Percentiles rank a stretch among this genome's conserved stretches.
Evolutionary conservation across 2,329 filamentous ascomycete genomes (phyloP).

Genomic region (Paraphoma chrysanthemicola): DNA sequence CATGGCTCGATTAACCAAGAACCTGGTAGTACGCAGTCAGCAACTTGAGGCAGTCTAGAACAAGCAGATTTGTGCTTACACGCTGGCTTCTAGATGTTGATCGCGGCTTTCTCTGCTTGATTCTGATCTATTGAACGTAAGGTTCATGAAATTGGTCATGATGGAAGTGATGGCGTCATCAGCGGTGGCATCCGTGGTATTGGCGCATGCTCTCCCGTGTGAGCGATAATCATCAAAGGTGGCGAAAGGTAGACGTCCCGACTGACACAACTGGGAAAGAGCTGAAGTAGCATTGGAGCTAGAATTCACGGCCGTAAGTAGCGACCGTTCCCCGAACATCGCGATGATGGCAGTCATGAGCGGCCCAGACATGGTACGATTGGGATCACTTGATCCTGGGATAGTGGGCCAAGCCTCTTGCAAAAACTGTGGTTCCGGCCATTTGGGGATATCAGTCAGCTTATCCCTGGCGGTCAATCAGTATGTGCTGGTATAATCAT

Average conservation of each 20-base stretch:
- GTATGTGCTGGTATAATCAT: no score
- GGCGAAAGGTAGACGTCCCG: slow-evolving; percentile 7
- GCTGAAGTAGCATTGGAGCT: neutral
- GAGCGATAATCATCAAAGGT: slow-evolving; percentile 1
- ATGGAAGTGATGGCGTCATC: neutral
- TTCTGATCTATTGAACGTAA: neutral
- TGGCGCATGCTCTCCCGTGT: neutral
- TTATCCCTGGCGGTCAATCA: neutral
- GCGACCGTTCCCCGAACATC: slow-evolving; percentile 8
- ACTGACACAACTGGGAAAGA: slow-evolving; percentile 3
- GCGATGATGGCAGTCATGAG: slow-evolving; percentile 9
- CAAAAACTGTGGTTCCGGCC: neutral
- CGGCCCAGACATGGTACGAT: slow-evolving; percentile 6
- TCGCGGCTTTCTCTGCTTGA: no score
- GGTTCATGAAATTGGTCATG: neutral
- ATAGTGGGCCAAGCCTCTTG: neutral
- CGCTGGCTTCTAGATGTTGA: neutral
- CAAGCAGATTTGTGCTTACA: neutral
- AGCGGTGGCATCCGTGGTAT: neutral
- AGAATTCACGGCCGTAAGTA: slow-evolving; percentile 2
- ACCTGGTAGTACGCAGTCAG: neutral
- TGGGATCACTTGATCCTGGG: neutral
- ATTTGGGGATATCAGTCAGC: neutral
- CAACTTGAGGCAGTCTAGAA: neutral
- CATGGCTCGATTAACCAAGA: slow-evolving; percentile 10